Base-by-base conservation (phyloP, 2,329 filamentous ascomycete genomes). In the Trichophyton simii region DNA sequence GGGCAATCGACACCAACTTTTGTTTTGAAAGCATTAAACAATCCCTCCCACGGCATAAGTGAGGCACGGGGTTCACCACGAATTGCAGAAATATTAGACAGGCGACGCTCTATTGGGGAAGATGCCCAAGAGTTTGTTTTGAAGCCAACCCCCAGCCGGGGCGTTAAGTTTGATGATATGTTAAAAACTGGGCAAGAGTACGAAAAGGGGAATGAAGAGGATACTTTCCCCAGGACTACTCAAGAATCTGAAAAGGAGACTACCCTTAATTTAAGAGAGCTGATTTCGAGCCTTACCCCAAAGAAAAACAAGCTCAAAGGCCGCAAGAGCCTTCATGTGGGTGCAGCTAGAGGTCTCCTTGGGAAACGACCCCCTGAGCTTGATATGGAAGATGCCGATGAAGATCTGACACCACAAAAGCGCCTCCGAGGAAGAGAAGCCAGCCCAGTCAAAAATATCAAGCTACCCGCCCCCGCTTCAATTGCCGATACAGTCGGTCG, bases 231-330 rank as follows among this genome's bases (percentile, higher is more conserved):
- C 57, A 79, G 82, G 52, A 74, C 82, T 20, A 79, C 83, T 67
- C 77, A 80, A 36, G 80, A 82, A 66, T 77, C 75, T 4, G 82
- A 85, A 38, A 81, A 78, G 55, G 86, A 89, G 65, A 78, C 77
- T 2, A 87, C 87, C 0, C 73, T 85, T 41, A 89, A 84, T 64
- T 75, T 92, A 50, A 87, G 83, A 64, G 87, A 89, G 65, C 86
- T 90, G 82, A 92, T 92, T 63, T 81, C 87, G 63, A 87, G 83
- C 61, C 78, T 92, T 64, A 90, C 87, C 25, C 88, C 89, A 0
- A 89, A 88, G 73, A 89, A 89, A 71, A 85, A 83, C 60, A 78
- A 75, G 4, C 66, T 88, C 5, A 84, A 80, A 61, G 84, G 84
- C 13, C 84, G 88, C 46, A 91, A 91, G 75, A 91, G 88, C 69